A percentile compares a stretch with the other conserved stretches of the same genome.
Conservation (phyloP, 2,329 filamentous ascomycete species). For the Monosporascus sp. region DNA sequence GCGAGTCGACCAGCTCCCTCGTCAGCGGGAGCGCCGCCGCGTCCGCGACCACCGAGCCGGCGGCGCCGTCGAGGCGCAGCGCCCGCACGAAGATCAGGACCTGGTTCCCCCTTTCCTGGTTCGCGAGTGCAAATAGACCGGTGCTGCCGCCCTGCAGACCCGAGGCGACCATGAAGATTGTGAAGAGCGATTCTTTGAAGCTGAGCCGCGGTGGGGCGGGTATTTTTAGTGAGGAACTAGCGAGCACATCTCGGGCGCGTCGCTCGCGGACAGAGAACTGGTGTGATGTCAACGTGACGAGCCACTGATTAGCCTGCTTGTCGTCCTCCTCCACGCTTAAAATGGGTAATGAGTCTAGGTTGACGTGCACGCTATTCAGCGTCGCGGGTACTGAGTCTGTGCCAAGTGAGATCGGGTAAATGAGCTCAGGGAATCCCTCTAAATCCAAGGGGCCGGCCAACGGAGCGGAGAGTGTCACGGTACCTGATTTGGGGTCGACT, state of each 20-base stretch:
- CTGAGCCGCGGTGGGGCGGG: constrained; percentile 31
- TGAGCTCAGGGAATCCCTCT: constrained; percentile 23
- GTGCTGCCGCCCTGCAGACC: constrained; percentile 41
- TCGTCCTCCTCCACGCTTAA: constrained; percentile 29
- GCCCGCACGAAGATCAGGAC: constrained; percentile 34
- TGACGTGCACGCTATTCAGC: constrained; percentile 35
- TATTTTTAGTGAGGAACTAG: constrained; percentile 13
- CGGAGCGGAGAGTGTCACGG: constrained; percentile 38
- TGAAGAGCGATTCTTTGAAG: constrained; percentile 44
- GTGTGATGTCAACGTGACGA: constrained; percentile 32
- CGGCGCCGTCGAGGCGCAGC: constrained; percentile 37
- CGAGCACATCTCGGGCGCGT: constrained; percentile 23
- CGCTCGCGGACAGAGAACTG: constrained; percentile 39
- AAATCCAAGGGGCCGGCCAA: constrained; percentile 22
- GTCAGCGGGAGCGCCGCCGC: constrained; percentile 42
- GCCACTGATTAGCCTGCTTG: constrained; percentile 30
- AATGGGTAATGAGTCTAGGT: constrained; percentile 39
- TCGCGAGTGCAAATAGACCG: constrained; percentile 36
- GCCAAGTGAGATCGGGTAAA: constrained; percentile 31
- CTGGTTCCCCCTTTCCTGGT: constrained; percentile 24
- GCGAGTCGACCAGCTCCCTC: constrained; percentile 23
- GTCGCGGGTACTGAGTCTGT: constrained; percentile 25
- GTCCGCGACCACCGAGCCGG: constrained; percentile 38
- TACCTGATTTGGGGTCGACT: constrained; percentile 37
- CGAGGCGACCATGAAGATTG: constrained; percentile 39